phyloP scores from a whole-genome alignment of 75 land plant genomes.

The Chamaecyparis obtusa region DNA sequence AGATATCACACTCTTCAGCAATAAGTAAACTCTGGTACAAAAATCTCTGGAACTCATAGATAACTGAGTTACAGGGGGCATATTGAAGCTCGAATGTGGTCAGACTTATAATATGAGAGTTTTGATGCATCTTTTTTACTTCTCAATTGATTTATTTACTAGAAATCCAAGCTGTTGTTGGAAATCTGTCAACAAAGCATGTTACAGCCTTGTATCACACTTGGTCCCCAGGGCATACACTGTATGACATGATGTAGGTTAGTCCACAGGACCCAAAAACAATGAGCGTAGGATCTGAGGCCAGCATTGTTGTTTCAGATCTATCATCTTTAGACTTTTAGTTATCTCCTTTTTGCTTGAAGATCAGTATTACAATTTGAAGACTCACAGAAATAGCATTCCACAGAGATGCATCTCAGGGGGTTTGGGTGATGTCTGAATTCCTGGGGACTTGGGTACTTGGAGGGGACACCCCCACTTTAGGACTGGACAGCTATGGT shows the following conservation, averaged over 20 bases:
- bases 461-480: no score
- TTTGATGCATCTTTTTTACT: not conserved
- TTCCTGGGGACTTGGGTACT: constrained; percentile 33
- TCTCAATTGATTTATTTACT: constrained; percentile 24
- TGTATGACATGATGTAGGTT: constrained; percentile 75
- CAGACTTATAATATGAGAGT: not conserved
- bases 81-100: not conserved
- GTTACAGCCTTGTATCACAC: constrained; percentile 71
- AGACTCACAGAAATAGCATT: constrained; percentile 41
- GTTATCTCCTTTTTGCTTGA: constrained; percentile 69
- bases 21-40: not conserved
- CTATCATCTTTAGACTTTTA: constrained; percentile 21
- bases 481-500: no score
- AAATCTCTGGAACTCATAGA: not conserved
- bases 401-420: no score
- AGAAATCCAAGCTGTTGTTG: constrained; percentile 64
- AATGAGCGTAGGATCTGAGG: constrained; percentile 57
- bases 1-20: not conserved
- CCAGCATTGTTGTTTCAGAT: constrained; percentile 56
- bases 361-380: constrained; percentile 93
- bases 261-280: constrained; percentile 69
- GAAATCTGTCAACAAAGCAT: constrained; percentile 47
- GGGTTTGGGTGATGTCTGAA: no score
- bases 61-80: not conserved
- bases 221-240: constrained; percentile 96